Percentiles rank a stretch among this genome's conserved stretches.
Evolutionary conservation across 1,139 yeast genomes (phyloP).

Genomic region (Saccharomyces hybrid): DNA sequence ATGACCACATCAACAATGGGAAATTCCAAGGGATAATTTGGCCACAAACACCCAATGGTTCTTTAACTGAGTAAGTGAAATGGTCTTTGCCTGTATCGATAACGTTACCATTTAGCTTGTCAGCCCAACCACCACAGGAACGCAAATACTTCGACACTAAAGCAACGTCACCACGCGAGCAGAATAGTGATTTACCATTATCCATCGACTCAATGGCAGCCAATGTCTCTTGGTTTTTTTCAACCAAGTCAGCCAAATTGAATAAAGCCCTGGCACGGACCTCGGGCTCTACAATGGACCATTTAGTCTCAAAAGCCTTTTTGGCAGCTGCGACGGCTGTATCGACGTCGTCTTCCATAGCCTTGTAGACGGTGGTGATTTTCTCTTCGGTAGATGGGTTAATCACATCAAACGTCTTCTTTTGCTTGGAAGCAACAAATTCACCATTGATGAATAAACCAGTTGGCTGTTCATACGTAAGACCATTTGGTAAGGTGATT

Average conservation of each 20-base stretch:
- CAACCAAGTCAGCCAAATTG: slow-evolving; percentile 56
- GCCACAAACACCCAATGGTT: slow-evolving; percentile 74
- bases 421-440: slow-evolving; percentile 36
- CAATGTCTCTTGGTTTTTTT: slow-evolving; percentile 42
- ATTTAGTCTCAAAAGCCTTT: slow-evolving; percentile 35
- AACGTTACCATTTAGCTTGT: slow-evolving; percentile 56
- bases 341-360: slow-evolving; percentile 42
- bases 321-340: slow-evolving; percentile 41
- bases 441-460: slow-evolving; percentile 44
- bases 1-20: slow-evolving; percentile 70
- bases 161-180: slow-evolving; percentile 48
- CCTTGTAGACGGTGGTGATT: slow-evolving; percentile 39
- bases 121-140: slow-evolving; percentile 75
- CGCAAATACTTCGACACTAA: slow-evolving; percentile 50
- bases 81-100: slow-evolving; percentile 51
- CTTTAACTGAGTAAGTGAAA: slow-evolving; percentile 43
- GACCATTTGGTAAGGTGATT: slow-evolving; percentile 48
- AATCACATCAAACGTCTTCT: slow-evolving; percentile 37
- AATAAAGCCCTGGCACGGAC: slow-evolving; percentile 46
- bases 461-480: slow-evolving; percentile 44
- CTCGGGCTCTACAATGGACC: slow-evolving; percentile 40
- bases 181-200: slow-evolving; percentile 60
- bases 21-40: slow-evolving; percentile 87
- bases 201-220: slow-evolving; percentile 67
- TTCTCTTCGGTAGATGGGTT: slow-evolving; percentile 42